These are phyloP conservation scores for Aspergillus sclerotioniger DNA, from an alignment of 495 filamentous ascomycete species.

Conservation along the genomic window DNA sequence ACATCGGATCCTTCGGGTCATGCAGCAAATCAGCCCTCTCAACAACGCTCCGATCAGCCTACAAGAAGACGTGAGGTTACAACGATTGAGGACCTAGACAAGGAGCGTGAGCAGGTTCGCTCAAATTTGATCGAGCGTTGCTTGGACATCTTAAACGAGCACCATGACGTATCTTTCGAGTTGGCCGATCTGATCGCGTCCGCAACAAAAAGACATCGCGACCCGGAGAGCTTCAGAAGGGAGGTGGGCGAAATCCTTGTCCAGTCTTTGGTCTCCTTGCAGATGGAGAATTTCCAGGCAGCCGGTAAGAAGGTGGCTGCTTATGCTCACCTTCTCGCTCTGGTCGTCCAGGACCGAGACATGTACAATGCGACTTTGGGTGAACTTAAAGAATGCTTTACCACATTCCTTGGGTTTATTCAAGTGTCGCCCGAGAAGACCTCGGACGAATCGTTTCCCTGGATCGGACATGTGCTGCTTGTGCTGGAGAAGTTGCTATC, in stretches of 20 bases:
- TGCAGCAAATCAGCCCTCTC: background rate
- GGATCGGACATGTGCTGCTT: conserved; percentile 87
- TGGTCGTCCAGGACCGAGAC: conserved; percentile 76
- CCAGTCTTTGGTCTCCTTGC: conserved; percentile 82
- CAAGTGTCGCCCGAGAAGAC: conserved; percentile 62
- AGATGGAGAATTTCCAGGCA: conserved; percentile 64
- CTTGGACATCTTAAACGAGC: conserved; percentile 83
- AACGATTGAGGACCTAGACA: conserved; percentile 81
- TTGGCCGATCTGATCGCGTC: conserved; percentile 80
- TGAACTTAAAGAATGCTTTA: conserved; percentile 76
- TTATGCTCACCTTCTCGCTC: conserved; percentile 86
- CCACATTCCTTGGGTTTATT: conserved; percentile 74
- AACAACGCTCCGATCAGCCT: conserved; percentile 20
- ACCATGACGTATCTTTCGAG: conserved; percentile 88
- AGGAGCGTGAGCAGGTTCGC: conserved; percentile 68
- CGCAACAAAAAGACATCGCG: conserved; percentile 66
- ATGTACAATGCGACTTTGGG: conserved; percentile 78
- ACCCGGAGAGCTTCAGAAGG: conserved; percentile 60
- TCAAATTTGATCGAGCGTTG: conserved; percentile 82
- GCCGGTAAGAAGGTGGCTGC: conserved; percentile 83
- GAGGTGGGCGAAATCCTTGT: conserved; percentile 82
- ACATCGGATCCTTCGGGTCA: conserved; percentile 23
- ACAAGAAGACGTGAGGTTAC: conserved; percentile 37
- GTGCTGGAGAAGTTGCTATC: conserved; percentile 86
- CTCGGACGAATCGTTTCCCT: conserved; percentile 75